These are phyloP conservation scores for Eimeria necatrix DNA, from an alignment of 169 alveolate species.

Conservation along the genomic window DNA sequence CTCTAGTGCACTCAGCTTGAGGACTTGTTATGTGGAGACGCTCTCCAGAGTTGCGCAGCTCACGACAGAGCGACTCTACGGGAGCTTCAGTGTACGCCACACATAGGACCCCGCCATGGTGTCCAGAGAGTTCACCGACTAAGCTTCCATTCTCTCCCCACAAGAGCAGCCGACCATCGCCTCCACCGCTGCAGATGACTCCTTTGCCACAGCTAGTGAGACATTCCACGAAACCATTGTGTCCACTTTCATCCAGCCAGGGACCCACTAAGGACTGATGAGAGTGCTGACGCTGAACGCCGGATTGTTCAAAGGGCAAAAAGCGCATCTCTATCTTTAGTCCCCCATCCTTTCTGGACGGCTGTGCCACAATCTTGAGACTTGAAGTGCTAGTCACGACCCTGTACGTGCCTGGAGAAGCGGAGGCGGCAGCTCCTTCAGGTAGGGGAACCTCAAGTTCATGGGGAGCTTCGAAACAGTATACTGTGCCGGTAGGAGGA, in stretches of 20 bases:
- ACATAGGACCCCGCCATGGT: conserved; percentile 79
- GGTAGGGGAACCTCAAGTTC: conserved; percentile 76
- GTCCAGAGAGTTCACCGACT: conserved; percentile 80
- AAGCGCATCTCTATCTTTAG: conserved; percentile 71
- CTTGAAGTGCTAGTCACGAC: conserved; percentile 74
- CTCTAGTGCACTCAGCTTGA: conserved; percentile 15
- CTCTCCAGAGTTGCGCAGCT: conserved; percentile 57
- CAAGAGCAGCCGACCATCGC: conserved; percentile 79
- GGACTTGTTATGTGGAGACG: conserved; percentile 26
- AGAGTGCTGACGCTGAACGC: conserved; percentile 51
- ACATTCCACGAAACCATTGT: conserved; percentile 81
- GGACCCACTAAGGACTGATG: conserved; percentile 71
- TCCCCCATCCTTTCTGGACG: conserved; percentile 36
- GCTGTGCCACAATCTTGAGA: conserved; percentile 74
- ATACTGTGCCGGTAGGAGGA: conserved; percentile 74
- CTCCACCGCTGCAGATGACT: conserved; percentile 80
- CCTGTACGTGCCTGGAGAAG: conserved; percentile 75
- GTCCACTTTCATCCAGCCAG: conserved; percentile 75
- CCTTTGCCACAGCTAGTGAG: conserved; percentile 73
- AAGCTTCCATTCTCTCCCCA: conserved; percentile 70
- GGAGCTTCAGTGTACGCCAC: conserved; percentile 69
- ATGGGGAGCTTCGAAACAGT: conserved; percentile 69
- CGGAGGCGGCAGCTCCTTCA: conserved; percentile 74
- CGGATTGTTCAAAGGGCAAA: conserved; percentile 70
- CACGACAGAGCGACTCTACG: conserved; percentile 53